These are phyloP conservation scores for Ceratobasidium sp. DNA, from an alignment of 1,284 basidiomycete genomes.

Conservation along the genomic window DNA sequence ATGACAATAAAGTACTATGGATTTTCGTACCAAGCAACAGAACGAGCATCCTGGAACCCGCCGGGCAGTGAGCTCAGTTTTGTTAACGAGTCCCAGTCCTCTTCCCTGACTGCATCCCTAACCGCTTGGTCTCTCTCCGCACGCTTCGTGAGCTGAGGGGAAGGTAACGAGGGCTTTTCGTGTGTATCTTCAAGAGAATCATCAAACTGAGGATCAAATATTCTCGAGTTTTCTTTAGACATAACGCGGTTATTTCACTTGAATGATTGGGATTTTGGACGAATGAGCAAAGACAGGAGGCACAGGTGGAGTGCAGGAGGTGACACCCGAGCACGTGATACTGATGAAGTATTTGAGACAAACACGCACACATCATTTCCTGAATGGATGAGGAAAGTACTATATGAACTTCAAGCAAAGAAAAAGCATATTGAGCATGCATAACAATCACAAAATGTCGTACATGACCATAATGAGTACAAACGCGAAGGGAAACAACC, in stretches of 20 bases:
- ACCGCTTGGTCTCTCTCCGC: slow-evolving; percentile 8
- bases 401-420: slow-evolving; percentile 32
- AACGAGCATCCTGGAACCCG: slow-evolving; percentile 69
- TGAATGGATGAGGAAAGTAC: not conserved
- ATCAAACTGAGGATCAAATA: not conserved
- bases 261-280: not conserved
- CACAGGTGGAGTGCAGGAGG: not conserved
- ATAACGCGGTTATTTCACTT: not conserved
- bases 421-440: slow-evolving; percentile 38
- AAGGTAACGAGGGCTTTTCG: not conserved
- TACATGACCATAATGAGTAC: slow-evolving; percentile 35
- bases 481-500: not conserved
- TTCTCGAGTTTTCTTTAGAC: too few relatives aligned
- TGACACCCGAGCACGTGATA: not conserved
- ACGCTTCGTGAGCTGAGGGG: slow-evolving; percentile 1
- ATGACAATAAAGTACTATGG: slow-evolving; percentile 47
- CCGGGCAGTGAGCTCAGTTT: slow-evolving; percentile 64
- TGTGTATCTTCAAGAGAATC: not conserved
- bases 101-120: slow-evolving; percentile 21
- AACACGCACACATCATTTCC: not conserved
- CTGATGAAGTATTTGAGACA: not conserved
- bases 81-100: slow-evolving; percentile 64
- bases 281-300: too few relatives aligned
- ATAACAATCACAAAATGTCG: slow-evolving; percentile 35
- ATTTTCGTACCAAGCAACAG: slow-evolving; percentile 64